Base-by-base conservation (phyloP, 805 yeast species). In the Metschnikowia sp. region DNA sequence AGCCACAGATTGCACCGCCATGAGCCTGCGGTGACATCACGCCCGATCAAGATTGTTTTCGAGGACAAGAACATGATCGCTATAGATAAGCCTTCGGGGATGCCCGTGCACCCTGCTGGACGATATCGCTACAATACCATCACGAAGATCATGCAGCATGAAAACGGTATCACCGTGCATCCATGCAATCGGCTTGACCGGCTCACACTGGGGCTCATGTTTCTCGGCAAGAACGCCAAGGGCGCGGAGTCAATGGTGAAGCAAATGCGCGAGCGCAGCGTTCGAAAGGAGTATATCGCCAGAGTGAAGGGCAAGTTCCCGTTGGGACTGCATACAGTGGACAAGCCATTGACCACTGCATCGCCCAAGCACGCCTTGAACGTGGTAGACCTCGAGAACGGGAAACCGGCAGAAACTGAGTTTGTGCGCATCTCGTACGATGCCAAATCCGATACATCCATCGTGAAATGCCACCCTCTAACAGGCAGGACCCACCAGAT, bases 401-500 rank as follows among this genome's bases (percentile, higher is more conserved):
- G 86, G 3, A 88, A 87, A 58, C 82, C 80, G 13, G 91, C 97
- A 7, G 77, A 66, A 43, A 94, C 99, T 0, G 63, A 71, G 11
- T 94, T 92, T 66, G 69, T 64, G 48, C 73, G 87, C 40, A 68
- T 86, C 0, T 76, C 86, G n/a, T 87, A 76, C 59, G 88, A 91
- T 65, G 61, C 66, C 4, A 59, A 42, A 9, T 79, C 86, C 1
- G 60, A 75, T 36, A 75, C 82, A 8, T 81, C 88, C 45, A 75
- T 94, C 28, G 96, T 94, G 3, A 74, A 81, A 50, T 92, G 98
- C 65, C 77, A 73, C 54, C 99, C 99, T 1, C 68, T 78, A 13
- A 92, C 99, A 0, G 99, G 99, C 0, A 75, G 99, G 60, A 89
- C 97, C 0, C 99, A 92, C 64, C 99, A 92, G 63, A 90, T 94